phyloP scores from a whole-genome alignment of 176 grass and related monocot genomes.

The Areca catechu region DNA sequence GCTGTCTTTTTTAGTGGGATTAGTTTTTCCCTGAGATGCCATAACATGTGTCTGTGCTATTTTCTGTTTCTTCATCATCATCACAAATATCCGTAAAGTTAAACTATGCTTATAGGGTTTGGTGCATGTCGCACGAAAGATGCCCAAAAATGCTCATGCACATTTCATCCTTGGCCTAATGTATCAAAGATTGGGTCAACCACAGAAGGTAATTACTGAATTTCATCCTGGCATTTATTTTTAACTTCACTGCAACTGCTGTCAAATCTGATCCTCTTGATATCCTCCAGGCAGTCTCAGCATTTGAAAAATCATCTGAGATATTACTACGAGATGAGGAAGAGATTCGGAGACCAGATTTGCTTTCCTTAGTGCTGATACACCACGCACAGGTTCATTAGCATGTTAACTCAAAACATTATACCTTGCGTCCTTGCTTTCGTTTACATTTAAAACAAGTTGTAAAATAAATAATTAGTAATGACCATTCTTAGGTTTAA shows the following conservation, averaged over 20 bases:
- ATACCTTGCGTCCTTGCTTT: no score
- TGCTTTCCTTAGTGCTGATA: constrained; percentile 84
- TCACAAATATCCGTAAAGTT: not conserved
- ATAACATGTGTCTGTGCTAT: no score
- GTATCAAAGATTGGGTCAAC: constrained; percentile 98
- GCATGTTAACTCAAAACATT: not conserved
- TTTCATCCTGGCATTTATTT: constrained; percentile 9
- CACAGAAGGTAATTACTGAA: constrained; percentile 63
- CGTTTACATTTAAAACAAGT: no score
- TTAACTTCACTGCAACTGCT: constrained; percentile 15
- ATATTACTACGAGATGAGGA: constrained; percentile 91
- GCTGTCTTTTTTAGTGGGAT: no score
- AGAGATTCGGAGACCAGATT: constrained; percentile 73
- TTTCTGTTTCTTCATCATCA: no score
- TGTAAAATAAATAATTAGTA: no score
- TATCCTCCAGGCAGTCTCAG: constrained; percentile 52
- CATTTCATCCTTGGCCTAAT: constrained; percentile 96
- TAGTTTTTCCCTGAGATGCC: no score
- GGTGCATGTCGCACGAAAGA: constrained; percentile 77
- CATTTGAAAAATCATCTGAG: constrained; percentile 89
- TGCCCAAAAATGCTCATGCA: constrained; percentile 88
- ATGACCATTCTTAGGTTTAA: not conserved
- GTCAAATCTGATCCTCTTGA: constrained; percentile 18
- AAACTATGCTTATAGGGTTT: constrained; percentile 51
- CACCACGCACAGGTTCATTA: constrained; percentile 87